phyloP scores from a whole-genome alignment of 2,329 filamentous ascomycete genomes.

The Sphaerulina musiva region DNA sequence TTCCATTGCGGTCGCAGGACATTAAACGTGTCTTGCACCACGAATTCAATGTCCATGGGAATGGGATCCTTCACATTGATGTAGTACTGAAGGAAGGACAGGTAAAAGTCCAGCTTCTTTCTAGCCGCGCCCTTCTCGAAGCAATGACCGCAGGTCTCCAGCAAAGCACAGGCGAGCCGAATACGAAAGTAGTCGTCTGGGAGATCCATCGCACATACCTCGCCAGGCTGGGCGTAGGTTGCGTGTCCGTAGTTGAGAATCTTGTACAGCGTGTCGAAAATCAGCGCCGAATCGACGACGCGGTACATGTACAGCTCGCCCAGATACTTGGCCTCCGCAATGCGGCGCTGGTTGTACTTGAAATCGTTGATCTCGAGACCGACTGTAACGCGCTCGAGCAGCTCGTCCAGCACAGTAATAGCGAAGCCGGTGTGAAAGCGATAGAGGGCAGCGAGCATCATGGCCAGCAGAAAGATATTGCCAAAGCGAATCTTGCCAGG shows the following conservation, averaged over 20 bases:
- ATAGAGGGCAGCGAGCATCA: conserved; percentile 80
- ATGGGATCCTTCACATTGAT: conserved; percentile 81
- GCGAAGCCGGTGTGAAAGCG: conserved; percentile 89
- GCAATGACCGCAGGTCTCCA: conserved; percentile 94
- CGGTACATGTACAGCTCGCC: conserved; percentile 97
- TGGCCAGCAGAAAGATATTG: conserved; percentile 88
- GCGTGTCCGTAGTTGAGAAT: conserved; percentile 88
- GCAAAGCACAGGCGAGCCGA: conserved; percentile 75
- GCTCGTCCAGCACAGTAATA: conserved; percentile 82
- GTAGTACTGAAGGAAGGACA: conserved; percentile 97
- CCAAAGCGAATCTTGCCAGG: conserved; percentile 97
- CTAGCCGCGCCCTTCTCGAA: conserved; percentile 89
- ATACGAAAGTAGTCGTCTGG: conserved; percentile 96
- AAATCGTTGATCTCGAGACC: conserved; percentile 95
- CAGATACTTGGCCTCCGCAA: conserved; percentile 93
- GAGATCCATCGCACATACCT: conserved; percentile 70
- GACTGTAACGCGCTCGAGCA: conserved; percentile 79
- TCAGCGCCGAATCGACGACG: conserved; percentile 87
- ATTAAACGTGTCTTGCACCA: conserved; percentile 85
- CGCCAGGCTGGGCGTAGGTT: conserved; percentile 69
- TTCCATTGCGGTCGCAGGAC: conserved; percentile 89
- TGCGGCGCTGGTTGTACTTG: conserved; percentile 88
- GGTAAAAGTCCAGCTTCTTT: conserved; percentile 96
- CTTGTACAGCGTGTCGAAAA: conserved; percentile 93
- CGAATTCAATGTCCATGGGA: conserved; percentile 96